Evolutionary conservation across 2,329 filamentous ascomycete genomes (phyloP).

Genomic region (Colletotrichum musae): DNA sequence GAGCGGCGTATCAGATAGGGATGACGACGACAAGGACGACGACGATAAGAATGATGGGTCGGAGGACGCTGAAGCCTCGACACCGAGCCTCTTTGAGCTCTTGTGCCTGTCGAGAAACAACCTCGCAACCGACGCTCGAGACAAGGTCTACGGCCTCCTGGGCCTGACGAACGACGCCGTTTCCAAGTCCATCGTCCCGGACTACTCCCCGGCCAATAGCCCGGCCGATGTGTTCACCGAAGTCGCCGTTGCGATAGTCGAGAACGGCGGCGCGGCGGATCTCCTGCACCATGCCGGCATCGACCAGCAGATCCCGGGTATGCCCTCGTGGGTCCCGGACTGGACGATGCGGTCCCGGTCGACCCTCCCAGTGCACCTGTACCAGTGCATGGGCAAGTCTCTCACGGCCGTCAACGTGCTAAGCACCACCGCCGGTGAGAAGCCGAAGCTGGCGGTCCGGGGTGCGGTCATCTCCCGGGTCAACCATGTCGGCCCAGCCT

Average conservation of each 20-base stretch:
- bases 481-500: conserved; percentile 11
- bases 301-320: neutral
- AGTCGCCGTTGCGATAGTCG: conserved; percentile 5
- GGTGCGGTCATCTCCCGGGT: conserved; percentile 5
- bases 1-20: too few relatives aligned
- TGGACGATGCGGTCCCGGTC: conserved; percentile 29
- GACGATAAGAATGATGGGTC: neutral
- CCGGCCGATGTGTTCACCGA: conserved; percentile 9
- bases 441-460: neutral
- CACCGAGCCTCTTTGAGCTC: conserved; percentile 1
- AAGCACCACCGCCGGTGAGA: rapidly evolving
- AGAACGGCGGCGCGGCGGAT: neutral
- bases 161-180: conserved; percentile 22
- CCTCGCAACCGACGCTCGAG: conserved; percentile 13
- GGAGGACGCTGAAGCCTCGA: too few relatives aligned
- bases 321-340: conserved; percentile 31
- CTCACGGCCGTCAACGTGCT: neutral
- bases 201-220: neutral
- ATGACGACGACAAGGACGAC: neutral
- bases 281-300: conserved; percentile 25
- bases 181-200: conserved; percentile 7
- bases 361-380: neutral
- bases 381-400: conserved; percentile 2
- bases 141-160: conserved; percentile 28
- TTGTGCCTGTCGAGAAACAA: conserved; percentile 24